These are phyloP conservation scores for Trametes cinnabarina DNA, from an alignment of 768 basidiomycete species.

Conservation along the genomic window DNA sequence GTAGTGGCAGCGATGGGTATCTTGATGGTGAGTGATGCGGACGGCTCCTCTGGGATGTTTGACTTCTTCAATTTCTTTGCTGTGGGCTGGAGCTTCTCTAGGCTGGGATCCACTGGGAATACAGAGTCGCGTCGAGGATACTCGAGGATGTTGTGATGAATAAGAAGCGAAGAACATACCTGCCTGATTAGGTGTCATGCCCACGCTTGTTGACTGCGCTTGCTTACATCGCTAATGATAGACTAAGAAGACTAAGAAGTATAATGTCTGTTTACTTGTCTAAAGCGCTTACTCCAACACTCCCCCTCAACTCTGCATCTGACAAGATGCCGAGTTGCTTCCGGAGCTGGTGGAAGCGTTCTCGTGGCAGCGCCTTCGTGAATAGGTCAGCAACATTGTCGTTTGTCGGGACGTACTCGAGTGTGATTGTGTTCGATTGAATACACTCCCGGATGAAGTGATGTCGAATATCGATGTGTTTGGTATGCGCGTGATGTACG, in stretches of 20 bases:
- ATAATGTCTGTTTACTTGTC: background rate
- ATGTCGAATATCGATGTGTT: conserved; percentile 33
- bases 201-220: no score
- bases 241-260: background rate
- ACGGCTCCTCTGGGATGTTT: no score
- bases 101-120: no score
- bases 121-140: no score
- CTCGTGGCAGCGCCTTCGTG: background rate
- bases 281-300: background rate
- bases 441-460: conserved; percentile 29
- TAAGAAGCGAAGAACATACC: no score
- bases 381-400: background rate
- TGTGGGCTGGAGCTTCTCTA: no score
- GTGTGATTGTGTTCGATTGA: background rate
- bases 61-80: no score
- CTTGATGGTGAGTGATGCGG: no score
- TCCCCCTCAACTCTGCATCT: conserved; percentile 7
- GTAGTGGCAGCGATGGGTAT: no score
- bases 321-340: conserved; percentile 8
- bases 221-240: no score
- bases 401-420: background rate
- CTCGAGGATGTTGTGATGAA: no score
- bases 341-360: background rate
- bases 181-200: no score
- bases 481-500: conserved; percentile 23